These are phyloP conservation scores for Cyathus striatus DNA, from an alignment of 768 basidiomycete species.

Conservation along the genomic window DNA sequence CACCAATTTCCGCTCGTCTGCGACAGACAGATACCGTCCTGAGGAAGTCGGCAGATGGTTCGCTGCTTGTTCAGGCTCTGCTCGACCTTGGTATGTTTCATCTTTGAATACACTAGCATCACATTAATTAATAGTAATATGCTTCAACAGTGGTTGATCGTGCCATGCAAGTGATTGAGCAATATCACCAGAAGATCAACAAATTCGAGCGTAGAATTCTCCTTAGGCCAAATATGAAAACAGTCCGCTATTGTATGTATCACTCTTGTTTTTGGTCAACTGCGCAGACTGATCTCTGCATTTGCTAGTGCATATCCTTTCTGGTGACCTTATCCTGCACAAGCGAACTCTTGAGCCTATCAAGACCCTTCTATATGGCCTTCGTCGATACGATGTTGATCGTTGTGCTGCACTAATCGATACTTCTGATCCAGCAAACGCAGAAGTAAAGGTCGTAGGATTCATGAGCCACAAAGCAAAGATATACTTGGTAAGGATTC, in stretches of 20 bases:
- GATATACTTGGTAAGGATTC: slow-evolving; percentile 51
- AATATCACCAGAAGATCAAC: slow-evolving; percentile 58
- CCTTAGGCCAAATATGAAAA: slow-evolving; percentile 53
- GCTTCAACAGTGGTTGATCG: slow-evolving; percentile 56
- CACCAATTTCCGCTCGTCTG: slow-evolving; percentile 55
- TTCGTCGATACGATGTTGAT: slow-evolving; percentile 55
- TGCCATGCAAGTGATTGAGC: slow-evolving; percentile 62
- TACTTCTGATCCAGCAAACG: slow-evolving; percentile 12
- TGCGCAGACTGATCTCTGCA: background rate
- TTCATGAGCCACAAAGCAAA: slow-evolving; percentile 63
- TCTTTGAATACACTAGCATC: background rate
- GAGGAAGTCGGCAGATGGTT: slow-evolving; percentile 59
- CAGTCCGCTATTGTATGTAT: slow-evolving; percentile 51
- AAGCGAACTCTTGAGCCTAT: slow-evolving; percentile 69
- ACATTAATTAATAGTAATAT: background rate
- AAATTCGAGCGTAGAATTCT: slow-evolving; percentile 58
- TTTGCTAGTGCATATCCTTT: slow-evolving; percentile 60
- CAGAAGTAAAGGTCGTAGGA: slow-evolving; percentile 23
- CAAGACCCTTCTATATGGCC: slow-evolving; percentile 57
- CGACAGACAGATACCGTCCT: slow-evolving; percentile 54
- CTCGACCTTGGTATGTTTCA: slow-evolving; percentile 47
- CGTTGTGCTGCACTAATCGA: slow-evolving; percentile 47
- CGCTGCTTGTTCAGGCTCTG: slow-evolving; percentile 63
- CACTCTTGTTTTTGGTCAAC: too few species aligned
- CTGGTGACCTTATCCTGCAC: slow-evolving; percentile 66